phyloP scores from a whole-genome alignment of 345 rosid species.

The Lepidium aucheri region DNA sequence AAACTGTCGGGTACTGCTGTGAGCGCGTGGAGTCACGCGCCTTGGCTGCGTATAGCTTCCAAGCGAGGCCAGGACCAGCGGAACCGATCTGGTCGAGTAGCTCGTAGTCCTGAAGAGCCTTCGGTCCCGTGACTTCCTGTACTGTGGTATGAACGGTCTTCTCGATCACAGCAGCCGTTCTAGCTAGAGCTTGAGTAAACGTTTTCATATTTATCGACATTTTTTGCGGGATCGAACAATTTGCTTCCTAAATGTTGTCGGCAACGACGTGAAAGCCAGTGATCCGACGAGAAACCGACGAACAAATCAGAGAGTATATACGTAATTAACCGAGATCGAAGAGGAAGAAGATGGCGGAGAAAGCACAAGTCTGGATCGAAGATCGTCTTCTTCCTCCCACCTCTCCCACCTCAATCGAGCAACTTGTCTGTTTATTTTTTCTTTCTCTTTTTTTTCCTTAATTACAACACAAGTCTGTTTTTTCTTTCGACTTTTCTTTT shows the following conservation, averaged over 20 bases:
- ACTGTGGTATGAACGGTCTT: slow-evolving; percentile 94
- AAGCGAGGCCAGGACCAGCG: slow-evolving; percentile 92
- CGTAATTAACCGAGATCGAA: not conserved
- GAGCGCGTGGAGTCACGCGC: slow-evolving; percentile 65
- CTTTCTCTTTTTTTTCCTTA: not conserved
- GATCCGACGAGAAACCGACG: slow-evolving; percentile 11
- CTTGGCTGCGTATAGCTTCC: slow-evolving; percentile 80
- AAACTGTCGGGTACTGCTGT: slow-evolving; percentile 85
- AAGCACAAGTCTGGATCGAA: slow-evolving; percentile 21
- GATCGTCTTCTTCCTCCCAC: slow-evolving; percentile 24
- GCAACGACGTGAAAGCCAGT: not conserved
- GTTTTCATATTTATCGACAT: slow-evolving; percentile 96
- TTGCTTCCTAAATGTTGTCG: not conserved
- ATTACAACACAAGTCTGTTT: slow-evolving; percentile 3
- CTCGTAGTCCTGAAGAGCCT: slow-evolving; percentile 83
- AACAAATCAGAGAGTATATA: not conserved
- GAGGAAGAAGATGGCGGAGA: slow-evolving; percentile 7
- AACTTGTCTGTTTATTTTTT: slow-evolving; percentile 18
- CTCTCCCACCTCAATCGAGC: not conserved
- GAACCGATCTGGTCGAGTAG: slow-evolving; percentile 97
- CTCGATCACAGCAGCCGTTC: slow-evolving; percentile 93
- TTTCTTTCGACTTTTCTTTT: not conserved
- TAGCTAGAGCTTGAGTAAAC: slow-evolving; percentile 89
- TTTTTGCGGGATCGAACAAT: not conserved
- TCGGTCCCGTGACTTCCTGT: slow-evolving; percentile 96